Conservation (phyloP, 1,284 basidiomycete species). For the Microbotryum lychnidis-dioicae region DNA sequence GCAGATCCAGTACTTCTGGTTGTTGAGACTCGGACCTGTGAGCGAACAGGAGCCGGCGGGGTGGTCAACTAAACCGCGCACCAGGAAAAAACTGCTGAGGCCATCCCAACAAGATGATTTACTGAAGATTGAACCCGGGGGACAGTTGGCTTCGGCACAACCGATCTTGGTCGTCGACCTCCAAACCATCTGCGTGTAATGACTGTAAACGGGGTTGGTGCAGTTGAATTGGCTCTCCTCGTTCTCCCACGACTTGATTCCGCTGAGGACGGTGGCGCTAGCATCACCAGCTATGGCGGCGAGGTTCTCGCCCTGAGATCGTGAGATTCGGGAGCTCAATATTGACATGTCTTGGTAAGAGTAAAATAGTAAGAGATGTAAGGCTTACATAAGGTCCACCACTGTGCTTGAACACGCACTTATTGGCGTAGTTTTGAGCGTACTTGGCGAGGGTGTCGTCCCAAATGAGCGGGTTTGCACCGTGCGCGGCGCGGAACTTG, state of each 20-base stretch:
- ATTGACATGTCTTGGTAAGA: too few relatives aligned
- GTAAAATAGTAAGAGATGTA: too few relatives aligned
- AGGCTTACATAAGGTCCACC: slow-evolving; percentile 12
- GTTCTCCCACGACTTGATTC: slow-evolving; percentile 16
- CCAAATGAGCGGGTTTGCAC: slow-evolving; percentile 14
- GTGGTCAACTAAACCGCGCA: too few relatives aligned
- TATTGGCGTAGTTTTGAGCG: slow-evolving; percentile 16
- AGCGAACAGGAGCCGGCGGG: too few relatives aligned
- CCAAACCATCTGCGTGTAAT: slow-evolving; percentile 28
- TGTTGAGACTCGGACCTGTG: too few relatives aligned
- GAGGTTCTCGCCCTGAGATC: slow-evolving; percentile 26
- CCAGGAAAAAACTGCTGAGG: too few relatives aligned
- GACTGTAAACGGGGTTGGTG: slow-evolving; percentile 14
- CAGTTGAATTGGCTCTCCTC: slow-evolving; percentile 19
- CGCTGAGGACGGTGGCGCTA: not conserved
- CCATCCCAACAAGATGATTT: too few relatives aligned
- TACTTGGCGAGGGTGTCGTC: slow-evolving; percentile 8
- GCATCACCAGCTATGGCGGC: slow-evolving; percentile 1
- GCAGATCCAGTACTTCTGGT: too few relatives aligned
- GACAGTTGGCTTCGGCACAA: slow-evolving; percentile 11
- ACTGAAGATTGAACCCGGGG: slow-evolving; percentile 13
- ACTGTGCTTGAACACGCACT: slow-evolving; percentile 22
- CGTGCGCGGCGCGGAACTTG: slow-evolving; percentile 18
- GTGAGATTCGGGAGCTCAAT: too few relatives aligned
- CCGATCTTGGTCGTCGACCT: slow-evolving; percentile 19